phyloP scores from a whole-genome alignment of 2,329 filamentous ascomycete genomes.

The Ophiostoma triangulosporum region DNA sequence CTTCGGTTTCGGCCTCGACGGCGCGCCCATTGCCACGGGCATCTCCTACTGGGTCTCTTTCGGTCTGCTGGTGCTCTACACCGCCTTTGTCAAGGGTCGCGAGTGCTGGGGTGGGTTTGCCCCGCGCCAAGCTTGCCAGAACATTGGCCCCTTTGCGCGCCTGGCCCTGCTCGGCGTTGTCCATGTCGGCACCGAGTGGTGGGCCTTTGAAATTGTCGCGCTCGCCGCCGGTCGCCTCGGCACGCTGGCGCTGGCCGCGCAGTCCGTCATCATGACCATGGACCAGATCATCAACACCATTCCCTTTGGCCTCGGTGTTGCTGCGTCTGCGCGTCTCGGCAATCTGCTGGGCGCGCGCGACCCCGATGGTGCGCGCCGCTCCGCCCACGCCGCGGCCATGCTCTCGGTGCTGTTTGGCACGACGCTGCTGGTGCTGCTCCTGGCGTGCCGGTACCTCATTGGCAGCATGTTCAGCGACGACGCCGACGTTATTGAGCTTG shows the following conservation, averaged over 20 bases:
- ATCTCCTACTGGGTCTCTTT: constrained; percentile 82
- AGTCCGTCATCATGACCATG: constrained; percentile 80
- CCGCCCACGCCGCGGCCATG: constrained; percentile 63
- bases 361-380: constrained; percentile 50
- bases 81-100: constrained; percentile 51
- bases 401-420: constrained; percentile 57
- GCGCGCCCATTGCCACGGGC: constrained; percentile 69
- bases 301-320: constrained; percentile 75
- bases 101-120: constrained; percentile 69
- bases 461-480: constrained; percentile 75
- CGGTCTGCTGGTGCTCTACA: constrained; percentile 58
- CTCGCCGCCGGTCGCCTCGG: constrained; percentile 70
- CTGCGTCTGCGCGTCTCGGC: constrained; percentile 62
- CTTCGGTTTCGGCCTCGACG: constrained; percentile 57
- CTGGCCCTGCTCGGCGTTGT: constrained; percentile 65
- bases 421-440: constrained; percentile 52
- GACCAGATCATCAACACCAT: constrained; percentile 78
- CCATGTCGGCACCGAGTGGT: constrained; percentile 86
- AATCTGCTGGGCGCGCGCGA: constrained; percentile 63
- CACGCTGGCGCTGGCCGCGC: constrained; percentile 65
- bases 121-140: constrained; percentile 45
- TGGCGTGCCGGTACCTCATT: constrained; percentile 59
- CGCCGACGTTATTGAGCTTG: constrained; percentile 53
- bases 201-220: constrained; percentile 86
- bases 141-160: constrained; percentile 56